A percentile compares a stretch with the other conserved stretches of the same genome.
Conservation (phyloP, 75 land plant species). For the Chamaecyparis obtusa region DNA sequence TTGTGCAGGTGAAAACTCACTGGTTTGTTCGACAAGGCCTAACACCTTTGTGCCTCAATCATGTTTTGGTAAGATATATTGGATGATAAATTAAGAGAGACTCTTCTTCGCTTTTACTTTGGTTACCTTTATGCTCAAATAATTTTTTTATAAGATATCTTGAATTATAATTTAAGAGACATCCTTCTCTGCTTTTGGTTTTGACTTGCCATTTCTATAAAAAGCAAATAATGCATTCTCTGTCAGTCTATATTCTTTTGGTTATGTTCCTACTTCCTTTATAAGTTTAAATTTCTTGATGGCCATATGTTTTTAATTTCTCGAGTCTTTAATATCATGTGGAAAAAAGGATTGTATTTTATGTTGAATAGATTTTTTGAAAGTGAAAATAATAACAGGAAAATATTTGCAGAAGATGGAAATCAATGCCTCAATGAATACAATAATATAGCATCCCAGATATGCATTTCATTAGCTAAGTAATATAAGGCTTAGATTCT, state of each 20-base stretch:
- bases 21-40: slow-evolving; percentile 85
- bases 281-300: too few relatives aligned
- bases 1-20: slow-evolving; percentile 42
- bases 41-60: slow-evolving; percentile 70
- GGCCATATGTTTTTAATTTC: too few relatives aligned
- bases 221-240: background rate
- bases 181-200: background rate
- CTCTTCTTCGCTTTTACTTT: background rate
- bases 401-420: background rate
- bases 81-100: background rate
- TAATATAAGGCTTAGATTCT: background rate
- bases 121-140: slow-evolving; percentile 63
- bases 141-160: slow-evolving; percentile 58
- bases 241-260: background rate
- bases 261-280: background rate
- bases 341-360: background rate
- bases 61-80: slow-evolving; percentile 59
- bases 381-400: background rate
- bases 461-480: background rate
- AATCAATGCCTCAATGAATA: background rate
- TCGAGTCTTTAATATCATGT: background rate
- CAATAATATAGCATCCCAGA: background rate
- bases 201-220: background rate
- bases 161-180: background rate
- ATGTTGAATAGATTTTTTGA: background rate